Conservation (phyloP, 2,329 filamentous ascomycete species). For the Penicillium frequentans region DNA sequence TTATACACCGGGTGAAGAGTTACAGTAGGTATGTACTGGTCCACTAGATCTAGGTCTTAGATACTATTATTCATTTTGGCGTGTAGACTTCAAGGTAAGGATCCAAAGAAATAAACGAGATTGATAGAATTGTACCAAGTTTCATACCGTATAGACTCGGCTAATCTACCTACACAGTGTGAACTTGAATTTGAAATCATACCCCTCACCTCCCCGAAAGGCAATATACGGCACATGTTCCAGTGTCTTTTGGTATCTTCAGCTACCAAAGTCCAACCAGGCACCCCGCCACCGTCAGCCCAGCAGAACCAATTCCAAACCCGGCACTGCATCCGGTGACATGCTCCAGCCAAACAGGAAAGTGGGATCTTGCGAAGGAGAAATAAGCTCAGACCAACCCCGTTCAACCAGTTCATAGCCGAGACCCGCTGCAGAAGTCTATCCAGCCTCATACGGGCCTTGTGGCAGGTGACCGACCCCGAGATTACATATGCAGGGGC, state of each 20-base stretch:
- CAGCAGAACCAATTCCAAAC: neutral
- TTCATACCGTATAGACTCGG: neutral
- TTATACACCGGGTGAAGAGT: neutral
- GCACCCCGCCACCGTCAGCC: neutral
- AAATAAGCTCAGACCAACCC: neutral
- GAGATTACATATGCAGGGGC: neutral
- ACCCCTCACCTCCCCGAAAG: neutral
- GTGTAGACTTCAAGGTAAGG: too few species aligned
- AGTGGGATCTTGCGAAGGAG: neutral
- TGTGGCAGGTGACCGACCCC: neutral
- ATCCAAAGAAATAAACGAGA: neutral
- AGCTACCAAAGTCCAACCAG: neutral
- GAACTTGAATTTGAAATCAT: neutral
- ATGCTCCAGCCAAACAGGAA: neutral
- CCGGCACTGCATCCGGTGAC: slow-evolving; percentile 4
- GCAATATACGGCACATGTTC: neutral
- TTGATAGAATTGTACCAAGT: neutral
- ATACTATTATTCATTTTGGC: too few species aligned
- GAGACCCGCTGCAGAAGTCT: neutral
- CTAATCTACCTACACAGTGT: too few species aligned
- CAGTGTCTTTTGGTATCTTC: neutral
- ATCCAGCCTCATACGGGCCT: neutral
- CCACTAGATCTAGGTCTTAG: too few species aligned
- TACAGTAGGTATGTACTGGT: too few species aligned
- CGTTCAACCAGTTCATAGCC: too few species aligned